Evolutionary conservation across 768 basidiomycete genomes (phyloP).

Genomic region (Tricholoma bakamatsutake): DNA sequence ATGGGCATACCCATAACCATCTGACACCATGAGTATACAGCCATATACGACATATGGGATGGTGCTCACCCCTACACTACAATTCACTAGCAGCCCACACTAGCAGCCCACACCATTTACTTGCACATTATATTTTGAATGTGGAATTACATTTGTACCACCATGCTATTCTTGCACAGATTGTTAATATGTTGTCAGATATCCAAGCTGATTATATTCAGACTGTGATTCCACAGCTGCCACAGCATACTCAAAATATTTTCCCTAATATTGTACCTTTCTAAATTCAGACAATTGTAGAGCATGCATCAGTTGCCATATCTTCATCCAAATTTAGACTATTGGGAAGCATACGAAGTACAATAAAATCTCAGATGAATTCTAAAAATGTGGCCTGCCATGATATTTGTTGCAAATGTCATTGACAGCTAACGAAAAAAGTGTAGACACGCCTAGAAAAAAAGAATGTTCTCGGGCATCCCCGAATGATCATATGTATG

Average conservation of each 20-base stretch:
- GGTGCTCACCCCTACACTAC: background rate
- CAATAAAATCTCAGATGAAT: background rate
- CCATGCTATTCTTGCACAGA: background rate
- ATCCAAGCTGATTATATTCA: background rate
- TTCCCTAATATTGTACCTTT: background rate
- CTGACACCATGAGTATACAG: conserved; percentile 7
- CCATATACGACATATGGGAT: conserved; percentile 6
- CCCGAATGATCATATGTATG: no score
- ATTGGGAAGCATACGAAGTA: background rate
- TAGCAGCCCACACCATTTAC: background rate
- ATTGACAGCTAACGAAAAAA: no score
- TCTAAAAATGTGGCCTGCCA: background rate
- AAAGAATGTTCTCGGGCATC: no score
- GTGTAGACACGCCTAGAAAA: no score
- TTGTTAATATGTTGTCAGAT: background rate
- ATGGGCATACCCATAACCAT: conserved; percentile 4
- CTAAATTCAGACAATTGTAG: background rate
- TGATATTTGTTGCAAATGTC: background rate
- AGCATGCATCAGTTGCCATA: background rate
- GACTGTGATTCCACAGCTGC: background rate
- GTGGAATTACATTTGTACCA: background rate
- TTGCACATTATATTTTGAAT: background rate
- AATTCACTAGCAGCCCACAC: background rate
- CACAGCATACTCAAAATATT: background rate
- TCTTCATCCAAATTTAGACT: background rate